Percentiles rank a stretch among this genome's conserved stretches.
Evolutionary conservation across 345 rosid genomes (phyloP).

Genomic region (Linum usitatissimum): DNA sequence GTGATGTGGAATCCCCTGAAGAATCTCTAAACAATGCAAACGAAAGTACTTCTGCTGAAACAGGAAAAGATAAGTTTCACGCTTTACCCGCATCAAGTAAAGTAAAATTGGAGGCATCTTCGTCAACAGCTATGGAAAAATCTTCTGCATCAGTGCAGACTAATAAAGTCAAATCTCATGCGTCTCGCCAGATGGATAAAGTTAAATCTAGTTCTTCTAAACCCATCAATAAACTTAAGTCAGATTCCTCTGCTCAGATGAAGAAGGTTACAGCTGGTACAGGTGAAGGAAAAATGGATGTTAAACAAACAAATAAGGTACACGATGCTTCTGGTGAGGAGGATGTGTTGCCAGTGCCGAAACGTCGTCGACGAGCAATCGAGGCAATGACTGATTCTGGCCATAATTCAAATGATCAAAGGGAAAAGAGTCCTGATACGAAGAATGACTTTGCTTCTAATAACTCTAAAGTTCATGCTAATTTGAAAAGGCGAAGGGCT

Average conservation of each 20-base stretch:
- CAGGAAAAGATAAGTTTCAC: constrained; percentile 13
- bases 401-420: constrained; percentile 31
- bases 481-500: constrained; percentile 58
- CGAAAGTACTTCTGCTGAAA: constrained; percentile 1
- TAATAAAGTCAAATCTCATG: constrained; percentile 4
- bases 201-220: neutral
- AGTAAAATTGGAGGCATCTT: neutral
- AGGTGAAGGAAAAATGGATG: constrained; percentile 20
- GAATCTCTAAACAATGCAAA: constrained; percentile 15
- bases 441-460: constrained; percentile 29
- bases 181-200: neutral
- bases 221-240: constrained; percentile 5
- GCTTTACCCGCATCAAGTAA: neutral
- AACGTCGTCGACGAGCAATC: constrained; percentile 44
- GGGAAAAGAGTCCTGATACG: constrained; percentile 29
- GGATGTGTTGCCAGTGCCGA: constrained; percentile 48
- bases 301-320: neutral
- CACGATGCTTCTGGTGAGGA: constrained; percentile 31
- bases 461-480: constrained; percentile 23
- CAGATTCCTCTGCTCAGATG: constrained; percentile 10
- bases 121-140: neutral
- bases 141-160: neutral
- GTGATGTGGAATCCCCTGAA: constrained; percentile 20
- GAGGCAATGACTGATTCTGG: constrained; percentile 53
- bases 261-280: neutral